Evolutionary conservation across 805 yeast genomes (phyloP).

Genomic region (Lipomyces kockii): DNA sequence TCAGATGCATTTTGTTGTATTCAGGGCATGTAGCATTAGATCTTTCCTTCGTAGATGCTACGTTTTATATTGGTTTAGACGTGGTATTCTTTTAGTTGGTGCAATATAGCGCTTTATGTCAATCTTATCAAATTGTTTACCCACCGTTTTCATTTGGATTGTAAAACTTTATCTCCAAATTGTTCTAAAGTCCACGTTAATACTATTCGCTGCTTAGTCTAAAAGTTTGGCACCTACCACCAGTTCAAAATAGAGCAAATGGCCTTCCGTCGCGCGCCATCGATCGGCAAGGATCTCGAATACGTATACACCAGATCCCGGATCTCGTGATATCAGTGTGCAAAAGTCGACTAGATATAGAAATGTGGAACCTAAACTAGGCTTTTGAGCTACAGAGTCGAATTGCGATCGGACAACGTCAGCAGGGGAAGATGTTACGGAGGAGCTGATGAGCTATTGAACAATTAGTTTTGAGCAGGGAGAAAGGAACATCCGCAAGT

Average conservation of each 20-base stretch:
- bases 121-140: background rate
- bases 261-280: constrained; percentile 16
- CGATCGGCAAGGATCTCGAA: constrained; percentile 30
- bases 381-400: constrained; percentile 17
- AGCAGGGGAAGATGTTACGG: constrained; percentile 12
- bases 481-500: background rate
- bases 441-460: constrained; percentile 9
- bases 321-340: constrained; percentile 13
- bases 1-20: background rate
- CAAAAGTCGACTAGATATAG: constrained; percentile 19
- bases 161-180: background rate
- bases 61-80: background rate
- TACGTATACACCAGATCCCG: background rate
- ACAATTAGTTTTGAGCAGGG: background rate
- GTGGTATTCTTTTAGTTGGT: background rate
- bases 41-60: background rate
- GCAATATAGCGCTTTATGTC: background rate
- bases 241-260: constrained; percentile 3
- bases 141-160: background rate
- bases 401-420: constrained; percentile 29
- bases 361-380: constrained; percentile 26
- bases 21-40: background rate
- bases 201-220: background rate
- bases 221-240: background rate
- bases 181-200: background rate